Evolutionary conservation across 129 eudicot species (phyloP).

Genomic region (Daucus carota): DNA sequence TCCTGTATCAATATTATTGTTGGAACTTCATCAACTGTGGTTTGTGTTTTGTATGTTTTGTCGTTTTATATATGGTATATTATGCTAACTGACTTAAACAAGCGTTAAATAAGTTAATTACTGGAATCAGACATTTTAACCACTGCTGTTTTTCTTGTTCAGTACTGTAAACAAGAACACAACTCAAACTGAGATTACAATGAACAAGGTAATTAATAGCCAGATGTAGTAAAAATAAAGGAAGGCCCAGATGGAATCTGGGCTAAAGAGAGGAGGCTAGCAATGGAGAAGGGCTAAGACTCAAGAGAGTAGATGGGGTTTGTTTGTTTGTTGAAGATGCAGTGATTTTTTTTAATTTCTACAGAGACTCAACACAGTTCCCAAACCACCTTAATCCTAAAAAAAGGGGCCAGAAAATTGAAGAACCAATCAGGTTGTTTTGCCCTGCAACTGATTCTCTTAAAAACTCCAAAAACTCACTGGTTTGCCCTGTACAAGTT

Average conservation of each 20-base stretch:
- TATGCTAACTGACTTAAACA: no score
- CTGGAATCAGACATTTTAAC: background rate
- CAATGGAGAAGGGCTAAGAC: background rate
- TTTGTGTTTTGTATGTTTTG: no score
- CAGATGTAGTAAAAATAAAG: background rate
- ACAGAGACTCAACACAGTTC: constrained; percentile 7
- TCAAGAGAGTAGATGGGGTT: constrained; percentile 1
- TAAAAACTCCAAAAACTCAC: constrained; percentile 38
- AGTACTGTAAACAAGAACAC: background rate
- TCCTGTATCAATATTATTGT: no score
- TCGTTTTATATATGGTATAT: no score
- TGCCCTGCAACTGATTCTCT: constrained; percentile 70
- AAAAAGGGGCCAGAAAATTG: constrained; percentile 11
- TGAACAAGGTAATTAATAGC: background rate
- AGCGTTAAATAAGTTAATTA: no score
- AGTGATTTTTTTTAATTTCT: constrained; percentile 1
- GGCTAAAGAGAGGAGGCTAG: background rate
- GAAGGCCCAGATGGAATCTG: constrained; percentile 4
- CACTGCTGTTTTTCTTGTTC: constrained; percentile 1
- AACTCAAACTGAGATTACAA: background rate
- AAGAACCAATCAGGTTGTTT: constrained; percentile 30
- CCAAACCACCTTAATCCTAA: constrained; percentile 12
- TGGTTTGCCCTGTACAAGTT: constrained; percentile 11
- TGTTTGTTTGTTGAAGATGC: background rate
- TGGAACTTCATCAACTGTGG: no score